phyloP scores from a whole-genome alignment of 2,329 filamentous ascomycete species.

The Akanthomyces muscarius region DNA sequence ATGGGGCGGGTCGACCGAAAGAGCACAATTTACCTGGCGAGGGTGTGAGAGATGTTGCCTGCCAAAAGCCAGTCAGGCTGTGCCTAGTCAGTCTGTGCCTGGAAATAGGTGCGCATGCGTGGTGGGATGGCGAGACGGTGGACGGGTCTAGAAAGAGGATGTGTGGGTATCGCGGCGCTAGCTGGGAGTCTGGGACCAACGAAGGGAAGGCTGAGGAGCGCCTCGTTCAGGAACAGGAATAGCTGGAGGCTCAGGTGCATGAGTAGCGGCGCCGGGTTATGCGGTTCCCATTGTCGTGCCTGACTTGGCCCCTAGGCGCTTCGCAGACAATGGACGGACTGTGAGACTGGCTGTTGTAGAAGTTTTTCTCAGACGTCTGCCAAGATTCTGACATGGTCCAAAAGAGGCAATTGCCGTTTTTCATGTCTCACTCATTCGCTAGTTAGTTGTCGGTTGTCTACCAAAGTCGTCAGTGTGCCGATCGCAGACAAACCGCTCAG shows the following conservation, averaged over 20 bases:
- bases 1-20: constrained; percentile 8
- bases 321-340: neutral
- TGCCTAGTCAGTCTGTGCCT: neutral
- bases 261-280: constrained; percentile 6
- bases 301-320: neutral
- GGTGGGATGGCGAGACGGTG: neutral
- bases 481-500: neutral
- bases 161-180: constrained; percentile 6
- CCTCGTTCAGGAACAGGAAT: constrained; percentile 17
- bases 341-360: neutral
- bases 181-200: neutral
- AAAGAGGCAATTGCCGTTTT: constrained; percentile 11
- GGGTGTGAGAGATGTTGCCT: neutral
- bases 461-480: neutral
- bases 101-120: neutral
- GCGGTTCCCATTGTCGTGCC: neutral
- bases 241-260: constrained; percentile 8
- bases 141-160: constrained; percentile 11
- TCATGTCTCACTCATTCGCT: neutral
- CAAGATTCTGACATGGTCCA: neutral
- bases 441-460: too few species aligned
- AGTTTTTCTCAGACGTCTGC: neutral
- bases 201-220: neutral
- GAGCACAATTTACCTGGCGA: constrained; percentile 3
- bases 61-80: neutral